These are phyloP conservation scores for Xerocomellus chrysenteron DNA, from an alignment of 768 basidiomycete species.

Conservation along the genomic window DNA sequence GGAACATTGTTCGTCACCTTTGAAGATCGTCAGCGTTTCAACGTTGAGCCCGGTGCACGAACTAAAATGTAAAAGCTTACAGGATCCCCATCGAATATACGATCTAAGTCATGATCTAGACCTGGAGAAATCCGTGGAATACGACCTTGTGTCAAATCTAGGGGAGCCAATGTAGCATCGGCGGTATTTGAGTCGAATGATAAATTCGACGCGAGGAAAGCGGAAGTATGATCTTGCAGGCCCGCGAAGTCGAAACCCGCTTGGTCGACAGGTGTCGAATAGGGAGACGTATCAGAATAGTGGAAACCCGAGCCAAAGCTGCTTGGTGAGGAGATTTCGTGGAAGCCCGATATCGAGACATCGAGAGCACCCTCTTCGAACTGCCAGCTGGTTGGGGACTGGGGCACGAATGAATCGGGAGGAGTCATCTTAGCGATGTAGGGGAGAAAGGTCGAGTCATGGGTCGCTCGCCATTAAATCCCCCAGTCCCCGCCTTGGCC, in stretches of 20 bases:
- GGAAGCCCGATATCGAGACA: neutral
- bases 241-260: neutral
- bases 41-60: neutral
- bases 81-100: neutral
- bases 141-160: neutral
- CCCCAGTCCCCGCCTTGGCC: neutral
- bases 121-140: neutral
- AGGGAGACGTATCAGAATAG: neutral
- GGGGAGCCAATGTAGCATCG: neutral
- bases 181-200: neutral
- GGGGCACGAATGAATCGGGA: rapidly evolving
- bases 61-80: constrained; percentile 1
- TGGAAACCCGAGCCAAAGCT: neutral
- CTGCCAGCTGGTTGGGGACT: neutral
- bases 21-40: neutral
- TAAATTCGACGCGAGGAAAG: neutral
- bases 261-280: neutral
- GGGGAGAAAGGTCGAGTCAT: neutral
- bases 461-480: neutral
- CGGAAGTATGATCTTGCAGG: neutral
- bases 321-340: neutral
- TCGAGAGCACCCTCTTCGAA: neutral
- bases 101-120: neutral
- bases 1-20: neutral
- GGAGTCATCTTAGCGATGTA: neutral